A percentile compares a stretch with the other conserved stretches of the same genome.
Conservation (phyloP, 768 basidiomycete species). For the Piloderma croceum region DNA sequence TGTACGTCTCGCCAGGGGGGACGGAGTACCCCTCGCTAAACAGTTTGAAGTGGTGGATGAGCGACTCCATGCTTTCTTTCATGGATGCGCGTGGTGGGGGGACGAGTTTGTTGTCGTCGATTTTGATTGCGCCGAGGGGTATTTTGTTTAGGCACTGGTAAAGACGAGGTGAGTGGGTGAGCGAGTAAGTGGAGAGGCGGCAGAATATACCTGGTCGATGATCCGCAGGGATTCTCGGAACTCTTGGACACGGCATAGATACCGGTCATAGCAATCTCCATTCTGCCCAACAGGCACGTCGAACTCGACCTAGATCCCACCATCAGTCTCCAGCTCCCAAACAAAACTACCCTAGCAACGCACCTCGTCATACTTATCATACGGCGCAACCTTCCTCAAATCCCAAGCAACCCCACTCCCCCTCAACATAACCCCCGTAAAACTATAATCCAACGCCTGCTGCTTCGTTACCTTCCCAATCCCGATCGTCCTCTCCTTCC, state of each 20-base stretch:
- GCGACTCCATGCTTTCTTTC: slow-evolving; percentile 98
- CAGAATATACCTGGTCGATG: slow-evolving; percentile 57
- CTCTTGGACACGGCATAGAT: slow-evolving; percentile 96
- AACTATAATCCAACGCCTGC: slow-evolving; percentile 86
- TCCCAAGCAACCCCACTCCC: slow-evolving; percentile 96
- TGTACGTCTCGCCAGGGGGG: slow-evolving; percentile 93
- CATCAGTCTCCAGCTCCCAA: not conserved
- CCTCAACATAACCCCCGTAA: slow-evolving; percentile 95
- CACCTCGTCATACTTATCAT: slow-evolving; percentile 94
- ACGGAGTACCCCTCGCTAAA: slow-evolving; percentile 97
- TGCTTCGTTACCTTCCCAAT: slow-evolving; percentile 89
- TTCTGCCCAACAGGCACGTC: slow-evolving; percentile 95
- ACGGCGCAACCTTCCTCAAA: slow-evolving; percentile 83
- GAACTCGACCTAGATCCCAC: slow-evolving; percentile 71
- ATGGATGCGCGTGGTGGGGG: slow-evolving; percentile 95
- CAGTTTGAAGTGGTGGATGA: slow-evolving; percentile 99
- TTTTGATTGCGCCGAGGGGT: slow-evolving; percentile 84
- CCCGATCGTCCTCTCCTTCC: slow-evolving; percentile 91
- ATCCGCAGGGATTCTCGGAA: slow-evolving; percentile 93
- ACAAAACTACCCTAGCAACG: slow-evolving; percentile 9
- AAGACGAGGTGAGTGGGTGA: not conserved
- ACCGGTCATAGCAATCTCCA: slow-evolving; percentile 97
- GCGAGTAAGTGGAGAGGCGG: not conserved
- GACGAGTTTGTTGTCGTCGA: slow-evolving; percentile 96
- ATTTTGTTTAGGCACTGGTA: slow-evolving; percentile 95